These are phyloP conservation scores for Fusarium bulbicola DNA, from an alignment of 2,329 filamentous ascomycete genomes.

Conservation along the genomic window DNA sequence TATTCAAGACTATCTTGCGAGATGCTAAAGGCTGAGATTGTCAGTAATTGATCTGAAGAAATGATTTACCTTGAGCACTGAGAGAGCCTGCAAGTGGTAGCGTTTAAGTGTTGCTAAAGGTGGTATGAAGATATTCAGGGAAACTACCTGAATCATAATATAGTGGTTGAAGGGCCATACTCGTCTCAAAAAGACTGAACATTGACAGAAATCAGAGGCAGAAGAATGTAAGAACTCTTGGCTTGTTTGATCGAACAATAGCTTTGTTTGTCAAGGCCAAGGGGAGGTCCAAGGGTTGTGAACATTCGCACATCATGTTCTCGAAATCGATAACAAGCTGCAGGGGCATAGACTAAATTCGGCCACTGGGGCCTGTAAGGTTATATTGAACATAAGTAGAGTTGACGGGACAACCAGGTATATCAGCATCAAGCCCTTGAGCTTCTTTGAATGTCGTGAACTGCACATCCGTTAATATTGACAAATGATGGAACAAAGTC, in stretches of 20 bases:
- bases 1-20: not conserved
- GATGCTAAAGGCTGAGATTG: not conserved
- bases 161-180: not conserved
- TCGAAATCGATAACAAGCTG: not conserved
- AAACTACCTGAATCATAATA: not conserved
- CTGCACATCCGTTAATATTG: not conserved
- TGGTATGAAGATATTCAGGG: not conserved
- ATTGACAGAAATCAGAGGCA: not conserved
- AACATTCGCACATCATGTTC: not conserved
- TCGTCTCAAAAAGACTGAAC: not conserved
- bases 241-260: not conserved
- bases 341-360: too few relatives aligned
- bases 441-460: not conserved
- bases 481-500: not conserved
- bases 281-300: not conserved
- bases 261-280: not conserved
- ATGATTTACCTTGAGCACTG: not conserved
- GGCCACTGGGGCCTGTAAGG: too few relatives aligned
- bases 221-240: not conserved
- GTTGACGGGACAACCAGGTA: not conserved
- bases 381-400: not conserved
- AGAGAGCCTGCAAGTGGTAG: not conserved
- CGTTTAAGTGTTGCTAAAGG: not conserved
- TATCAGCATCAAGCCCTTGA: not conserved
- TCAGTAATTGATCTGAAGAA: not conserved